These are phyloP conservation scores for Epichloe elymi DNA, from an alignment of 2,329 filamentous ascomycete species.

Conservation along the genomic window DNA sequence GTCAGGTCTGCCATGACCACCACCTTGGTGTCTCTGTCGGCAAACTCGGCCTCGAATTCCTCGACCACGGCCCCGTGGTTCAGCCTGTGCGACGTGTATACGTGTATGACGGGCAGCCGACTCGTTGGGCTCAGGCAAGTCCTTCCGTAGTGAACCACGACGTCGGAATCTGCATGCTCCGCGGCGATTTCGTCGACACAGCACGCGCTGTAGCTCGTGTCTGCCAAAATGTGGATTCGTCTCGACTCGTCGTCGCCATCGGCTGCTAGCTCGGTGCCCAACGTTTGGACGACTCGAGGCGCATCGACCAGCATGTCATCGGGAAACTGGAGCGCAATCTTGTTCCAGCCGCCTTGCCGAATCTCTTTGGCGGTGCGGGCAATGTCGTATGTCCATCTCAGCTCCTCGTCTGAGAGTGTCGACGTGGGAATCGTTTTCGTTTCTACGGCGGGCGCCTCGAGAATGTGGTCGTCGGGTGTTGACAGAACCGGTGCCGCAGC, in stretches of 20 bases:
- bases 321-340: conserved; percentile 88
- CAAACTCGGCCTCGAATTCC: conserved; percentile 57
- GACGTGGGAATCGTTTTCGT: conserved; percentile 18
- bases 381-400: conserved; percentile 73
- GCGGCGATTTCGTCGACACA: conserved; percentile 96
- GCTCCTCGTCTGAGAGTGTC: conserved; percentile 47
- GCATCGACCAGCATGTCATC: conserved; percentile 85
- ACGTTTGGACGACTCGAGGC: conserved; percentile 58
- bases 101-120: conserved; percentile 74
- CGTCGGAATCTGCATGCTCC: conserved; percentile 81
- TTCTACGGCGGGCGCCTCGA: conserved; percentile 36
- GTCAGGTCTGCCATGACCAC: conserved; percentile 84
- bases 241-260: conserved; percentile 2
- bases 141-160: conserved; percentile 87
- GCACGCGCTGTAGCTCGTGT: conserved; percentile 94
- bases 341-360: conserved; percentile 52
- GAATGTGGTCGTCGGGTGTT: conserved; percentile 46
- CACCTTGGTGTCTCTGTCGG: conserved; percentile 47
- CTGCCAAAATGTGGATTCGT: conserved; percentile 71
- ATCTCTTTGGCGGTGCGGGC: conserved; percentile 67
- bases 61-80: conserved; percentile 41
- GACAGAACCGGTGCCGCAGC: conserved; percentile 47
- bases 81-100: conserved; percentile 68
- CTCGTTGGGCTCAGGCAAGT: conserved; percentile 86
- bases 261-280: conserved; percentile 15